These are phyloP conservation scores for Kickxella alabastrina DNA, from an alignment of 192 early-diverging fungal genomes.

Conservation along the genomic window DNA sequence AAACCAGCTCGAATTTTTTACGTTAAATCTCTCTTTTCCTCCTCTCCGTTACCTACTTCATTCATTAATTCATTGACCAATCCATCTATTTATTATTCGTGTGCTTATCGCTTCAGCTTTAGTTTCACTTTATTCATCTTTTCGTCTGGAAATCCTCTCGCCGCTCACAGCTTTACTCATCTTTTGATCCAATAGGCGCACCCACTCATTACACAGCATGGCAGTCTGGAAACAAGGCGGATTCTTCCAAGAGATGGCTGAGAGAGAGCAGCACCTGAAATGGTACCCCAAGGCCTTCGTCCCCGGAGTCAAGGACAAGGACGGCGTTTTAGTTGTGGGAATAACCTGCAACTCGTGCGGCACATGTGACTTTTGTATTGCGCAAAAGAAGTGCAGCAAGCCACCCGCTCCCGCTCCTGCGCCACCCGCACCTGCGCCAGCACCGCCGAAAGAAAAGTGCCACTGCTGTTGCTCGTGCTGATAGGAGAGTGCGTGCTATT, in stretches of 20 bases:
- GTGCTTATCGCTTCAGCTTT: background rate
- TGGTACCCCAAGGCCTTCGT: constrained; percentile 51
- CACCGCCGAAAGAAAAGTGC: constrained; percentile 1
- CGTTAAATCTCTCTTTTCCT: background rate
- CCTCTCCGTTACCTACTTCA: background rate
- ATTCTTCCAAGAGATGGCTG: constrained; percentile 53
- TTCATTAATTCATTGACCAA: background rate
- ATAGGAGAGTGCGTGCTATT: too few species aligned
- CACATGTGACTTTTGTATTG: constrained; percentile 30
- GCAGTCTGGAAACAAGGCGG: constrained; percentile 51
- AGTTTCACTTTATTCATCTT: background rate
- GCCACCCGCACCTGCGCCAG: background rate
- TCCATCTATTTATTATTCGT: background rate
- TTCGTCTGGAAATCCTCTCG: background rate
- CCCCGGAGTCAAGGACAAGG: constrained; percentile 39
- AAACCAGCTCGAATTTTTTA: constrained; percentile 3
- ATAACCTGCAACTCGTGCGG: constrained; percentile 44
- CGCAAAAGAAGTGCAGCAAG: constrained; percentile 14
- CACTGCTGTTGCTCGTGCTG: constrained; percentile 27
- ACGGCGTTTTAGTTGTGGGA: constrained; percentile 31
- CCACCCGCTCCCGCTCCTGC: constrained; percentile 5
- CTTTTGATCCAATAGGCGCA: background rate
- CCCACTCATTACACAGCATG: too few species aligned
- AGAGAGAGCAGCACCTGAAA: constrained; percentile 52
- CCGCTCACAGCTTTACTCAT: background rate